phyloP scores from a whole-genome alignment of 805 yeast genomes.

The Metschnikowia colocasiae region DNA sequence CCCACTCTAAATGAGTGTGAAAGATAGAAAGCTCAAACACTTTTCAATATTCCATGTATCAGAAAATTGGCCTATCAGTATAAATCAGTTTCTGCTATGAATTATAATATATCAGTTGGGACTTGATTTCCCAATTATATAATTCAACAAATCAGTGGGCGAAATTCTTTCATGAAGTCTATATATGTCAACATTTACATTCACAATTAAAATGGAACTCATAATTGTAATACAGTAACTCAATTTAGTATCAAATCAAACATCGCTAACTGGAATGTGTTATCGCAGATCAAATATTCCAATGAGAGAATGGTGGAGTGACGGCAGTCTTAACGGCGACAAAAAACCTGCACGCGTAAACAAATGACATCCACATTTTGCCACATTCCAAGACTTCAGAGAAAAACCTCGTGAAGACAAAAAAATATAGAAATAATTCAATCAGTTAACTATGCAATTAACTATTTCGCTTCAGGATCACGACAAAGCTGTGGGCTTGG shows the following conservation, averaged over 20 bases:
- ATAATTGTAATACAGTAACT: background rate
- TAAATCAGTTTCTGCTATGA: background rate
- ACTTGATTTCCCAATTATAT: background rate
- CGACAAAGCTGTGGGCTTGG: conserved; percentile 42
- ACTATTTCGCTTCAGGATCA: conserved; percentile 20
- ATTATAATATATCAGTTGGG: background rate
- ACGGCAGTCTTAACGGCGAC: background rate
- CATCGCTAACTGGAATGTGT: background rate
- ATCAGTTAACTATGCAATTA: conserved; percentile 9
- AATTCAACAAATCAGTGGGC: background rate
- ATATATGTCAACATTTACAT: background rate
- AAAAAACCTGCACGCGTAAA: background rate
- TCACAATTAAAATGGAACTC: background rate
- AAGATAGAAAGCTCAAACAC: background rate
- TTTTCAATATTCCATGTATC: background rate
- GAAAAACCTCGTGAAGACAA: background rate
- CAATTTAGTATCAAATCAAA: background rate
- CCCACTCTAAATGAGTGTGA: conserved; percentile 3
- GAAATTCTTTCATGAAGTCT: background rate
- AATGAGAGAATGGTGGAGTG: background rate
- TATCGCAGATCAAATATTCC: background rate
- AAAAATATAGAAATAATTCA: background rate
- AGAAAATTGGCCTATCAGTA: background rate
- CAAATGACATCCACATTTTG: background rate
- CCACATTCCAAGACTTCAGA: background rate